Conservation (phyloP, 2,329 filamentous ascomycete species). For the Cercospora zeae-maydis region DNA sequence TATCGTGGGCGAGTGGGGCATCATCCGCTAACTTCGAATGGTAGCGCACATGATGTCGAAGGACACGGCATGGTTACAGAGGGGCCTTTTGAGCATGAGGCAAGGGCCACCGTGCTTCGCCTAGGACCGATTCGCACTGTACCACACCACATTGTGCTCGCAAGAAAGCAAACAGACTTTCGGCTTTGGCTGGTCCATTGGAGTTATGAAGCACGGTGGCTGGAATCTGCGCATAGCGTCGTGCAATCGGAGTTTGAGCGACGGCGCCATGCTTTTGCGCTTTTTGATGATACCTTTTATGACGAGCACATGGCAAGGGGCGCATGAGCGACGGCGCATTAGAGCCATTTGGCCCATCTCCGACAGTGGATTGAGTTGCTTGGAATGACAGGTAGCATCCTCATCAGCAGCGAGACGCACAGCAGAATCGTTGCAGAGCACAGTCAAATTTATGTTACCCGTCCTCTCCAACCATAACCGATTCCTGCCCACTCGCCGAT, state of each 20-base stretch:
- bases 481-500: not conserved
- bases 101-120: not conserved
- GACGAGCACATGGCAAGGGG: not conserved
- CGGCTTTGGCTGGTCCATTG: not conserved
- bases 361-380: not conserved
- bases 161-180: slow-evolving; percentile 2
- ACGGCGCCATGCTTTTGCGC: not conserved
- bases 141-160: not conserved
- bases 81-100: not conserved
- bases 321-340: not conserved
- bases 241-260: not conserved
- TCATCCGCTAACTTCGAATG: slow-evolving; percentile 52
- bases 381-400: not conserved
- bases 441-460: not conserved
- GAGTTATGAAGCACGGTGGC: not conserved
- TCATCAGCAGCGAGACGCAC: not conserved
- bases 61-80: not conserved
- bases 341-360: not conserved
- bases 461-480: not conserved
- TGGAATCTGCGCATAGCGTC: not conserved
- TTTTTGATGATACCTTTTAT: not conserved
- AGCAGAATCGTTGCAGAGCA: not conserved
- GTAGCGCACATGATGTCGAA: not conserved
- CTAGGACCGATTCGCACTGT: not conserved
- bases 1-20: slow-evolving; percentile 65